These are phyloP conservation scores for Suhomyces coccinellae DNA, from an alignment of 1,139 yeast genomes.

Conservation along the genomic window DNA sequence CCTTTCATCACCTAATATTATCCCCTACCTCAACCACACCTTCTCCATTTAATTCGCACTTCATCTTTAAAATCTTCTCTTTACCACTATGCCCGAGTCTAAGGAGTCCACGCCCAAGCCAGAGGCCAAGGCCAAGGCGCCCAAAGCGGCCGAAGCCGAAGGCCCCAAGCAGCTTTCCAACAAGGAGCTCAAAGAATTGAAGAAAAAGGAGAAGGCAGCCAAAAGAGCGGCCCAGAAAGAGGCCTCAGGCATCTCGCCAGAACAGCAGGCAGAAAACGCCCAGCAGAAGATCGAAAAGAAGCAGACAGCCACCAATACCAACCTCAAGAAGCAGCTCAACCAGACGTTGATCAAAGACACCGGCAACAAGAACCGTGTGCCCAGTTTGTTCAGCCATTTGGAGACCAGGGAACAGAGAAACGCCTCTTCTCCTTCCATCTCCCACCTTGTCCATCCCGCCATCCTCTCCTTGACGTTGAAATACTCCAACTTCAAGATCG, in stretches of 20 bases:
- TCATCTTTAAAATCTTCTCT: conserved; percentile 2
- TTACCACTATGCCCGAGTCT: conserved; percentile 13
- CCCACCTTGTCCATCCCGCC: conserved; percentile 83
- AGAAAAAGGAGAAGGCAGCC: conserved; percentile 87
- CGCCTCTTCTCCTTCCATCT: conserved; percentile 59
- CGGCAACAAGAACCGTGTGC: conserved; percentile 43
- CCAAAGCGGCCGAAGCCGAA: conserved; percentile 7
- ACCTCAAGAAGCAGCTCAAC: conserved; percentile 56
- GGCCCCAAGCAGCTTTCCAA: conserved; percentile 50
- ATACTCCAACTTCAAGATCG: conserved; percentile 79
- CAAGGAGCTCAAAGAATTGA: conserved; percentile 83
- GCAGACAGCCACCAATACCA: conserved; percentile 43
- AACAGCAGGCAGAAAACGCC: conserved; percentile 42
- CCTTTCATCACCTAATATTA: neutral
- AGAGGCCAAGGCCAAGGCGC: conserved; percentile 3
- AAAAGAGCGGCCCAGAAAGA: conserved; percentile 72
- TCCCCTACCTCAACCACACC: neutral
- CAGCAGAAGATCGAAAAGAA: conserved; percentile 43
- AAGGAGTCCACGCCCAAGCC: conserved; percentile 3
- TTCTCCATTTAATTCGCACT: neutral
- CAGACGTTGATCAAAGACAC: conserved; percentile 51
- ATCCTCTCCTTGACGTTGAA: conserved; percentile 77
- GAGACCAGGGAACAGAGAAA: conserved; percentile 81
- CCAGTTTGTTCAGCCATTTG: conserved; percentile 80
- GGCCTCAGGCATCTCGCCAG: conserved; percentile 51